Evolutionary conservation across 345 rosid genomes (phyloP), one percentile per base, ranked within the genome.

Genomic region (Eucalyptus dawsonii): DNA sequence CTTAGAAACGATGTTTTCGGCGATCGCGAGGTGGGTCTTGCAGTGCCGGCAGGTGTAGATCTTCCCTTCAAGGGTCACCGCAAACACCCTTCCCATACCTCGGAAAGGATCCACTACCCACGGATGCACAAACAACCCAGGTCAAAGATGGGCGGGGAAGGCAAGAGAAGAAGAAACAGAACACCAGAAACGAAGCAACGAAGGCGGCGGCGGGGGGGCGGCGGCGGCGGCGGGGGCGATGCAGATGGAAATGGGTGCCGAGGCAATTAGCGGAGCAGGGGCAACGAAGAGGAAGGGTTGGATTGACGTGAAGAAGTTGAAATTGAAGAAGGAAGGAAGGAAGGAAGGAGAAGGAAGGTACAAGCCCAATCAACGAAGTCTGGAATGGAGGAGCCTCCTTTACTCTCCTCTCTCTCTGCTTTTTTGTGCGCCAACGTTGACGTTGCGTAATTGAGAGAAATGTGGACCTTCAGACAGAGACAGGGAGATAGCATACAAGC

Each of bases 1-100:
- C 99, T 92, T 98, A 60, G 99, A 98, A 89, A 94, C 91, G 92
- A 98, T 93, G 91, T 98, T 96, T 50, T 96, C 96, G 50, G 17
- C 91, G 19, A 95, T 91, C 90, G 99, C 99, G 89, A 98, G 98
- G 90, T 95, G 98, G 91, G 98, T 96, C 92, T 92, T 94, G 92
- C 99, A 98, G 96, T 98, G 96, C 91, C 96, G 96, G 94, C 99
- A 98, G 90, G 94, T 95, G 89, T 98, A 98, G 94, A 95, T 92
- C 96, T 92, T 96, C 90, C 99, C 99, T 93, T 98, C 98, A 14
- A 98, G 99, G 91, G 88, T 91, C 93, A 96, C 98, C 91, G 94
- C 92, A 92, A 96, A 98, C 90, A 98, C 60, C 94, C 98, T 96
- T 93, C 99, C 99, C 99, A 98, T 98, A 72, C 89, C 90, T 76